Conservation (phyloP, 106 monocot genomes). For the Dendrobium officinale region DNA sequence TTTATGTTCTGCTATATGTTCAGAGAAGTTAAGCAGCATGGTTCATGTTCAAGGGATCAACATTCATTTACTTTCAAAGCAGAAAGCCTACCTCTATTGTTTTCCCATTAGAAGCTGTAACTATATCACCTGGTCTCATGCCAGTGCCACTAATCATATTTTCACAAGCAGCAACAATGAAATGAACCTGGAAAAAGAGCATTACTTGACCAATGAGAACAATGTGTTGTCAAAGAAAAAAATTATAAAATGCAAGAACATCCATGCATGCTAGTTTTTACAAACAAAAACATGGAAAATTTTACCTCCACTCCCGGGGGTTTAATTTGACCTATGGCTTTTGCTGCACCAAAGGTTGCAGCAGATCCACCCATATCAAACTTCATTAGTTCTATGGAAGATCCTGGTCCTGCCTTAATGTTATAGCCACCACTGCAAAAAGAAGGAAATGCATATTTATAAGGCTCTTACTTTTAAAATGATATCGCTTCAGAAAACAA, state of each 20-base stretch:
- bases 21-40: neutral
- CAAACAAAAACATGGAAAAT: neutral
- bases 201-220: neutral
- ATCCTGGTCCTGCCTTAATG: slow-evolving; percentile 87
- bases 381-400: slow-evolving; percentile 87
- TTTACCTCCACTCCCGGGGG: slow-evolving; percentile 86
- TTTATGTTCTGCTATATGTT: neutral
- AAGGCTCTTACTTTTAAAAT: too few relatives aligned
- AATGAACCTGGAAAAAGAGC: slow-evolving; percentile 63
- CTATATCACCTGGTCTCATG: slow-evolving; percentile 93
- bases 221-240: neutral
- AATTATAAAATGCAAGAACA: neutral
- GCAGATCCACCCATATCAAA: slow-evolving; percentile 99
- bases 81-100: slow-evolving; percentile 72
- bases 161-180: slow-evolving; percentile 97
- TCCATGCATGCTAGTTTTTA: neutral
- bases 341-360: slow-evolving; percentile 86
- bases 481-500: neutral
- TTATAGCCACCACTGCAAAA: slow-evolving; percentile 86
- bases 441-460: slow-evolving; percentile 14
- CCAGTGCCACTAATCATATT: slow-evolving; percentile 98
- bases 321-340: slow-evolving; percentile 88
- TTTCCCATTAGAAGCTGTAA: slow-evolving; percentile 96
- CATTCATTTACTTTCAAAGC: neutral
- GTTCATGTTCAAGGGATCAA: neutral